phyloP scores from a whole-genome alignment of 352 stramenopile genomes.

The Phytophthora sp. region DNA sequence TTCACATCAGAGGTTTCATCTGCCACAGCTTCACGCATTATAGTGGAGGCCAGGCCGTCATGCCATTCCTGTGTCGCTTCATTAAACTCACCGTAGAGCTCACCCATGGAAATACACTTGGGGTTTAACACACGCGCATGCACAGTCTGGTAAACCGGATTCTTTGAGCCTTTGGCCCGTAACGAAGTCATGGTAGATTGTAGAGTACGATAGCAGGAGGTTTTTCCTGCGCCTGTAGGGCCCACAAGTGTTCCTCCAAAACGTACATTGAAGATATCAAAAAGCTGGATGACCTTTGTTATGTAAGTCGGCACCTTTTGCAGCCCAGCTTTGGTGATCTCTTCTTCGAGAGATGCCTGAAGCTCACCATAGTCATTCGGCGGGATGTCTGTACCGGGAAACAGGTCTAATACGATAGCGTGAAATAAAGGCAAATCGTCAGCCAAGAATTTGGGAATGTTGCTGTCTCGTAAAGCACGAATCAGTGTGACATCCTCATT shows the following conservation, averaged over 20 bases:
- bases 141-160: conserved; percentile 86
- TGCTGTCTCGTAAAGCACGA: conserved; percentile 90
- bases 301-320: conserved; percentile 85
- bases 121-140: conserved; percentile 78
- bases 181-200: conserved; percentile 89
- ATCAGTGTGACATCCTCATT: conserved; percentile 93
- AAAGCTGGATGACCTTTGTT: conserved; percentile 94
- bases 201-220: conserved; percentile 88
- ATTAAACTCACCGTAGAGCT: conserved; percentile 89
- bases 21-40: conserved; percentile 78
- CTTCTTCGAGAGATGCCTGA: conserved; percentile 59
- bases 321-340: conserved; percentile 66
- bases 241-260: conserved; percentile 92
- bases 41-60: conserved; percentile 80
- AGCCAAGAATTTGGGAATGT: conserved; percentile 94
- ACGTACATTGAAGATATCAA: conserved; percentile 94
- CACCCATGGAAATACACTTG: conserved; percentile 86
- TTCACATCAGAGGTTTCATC: conserved; percentile 71
- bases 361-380: conserved; percentile 89
- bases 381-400: conserved; percentile 85
- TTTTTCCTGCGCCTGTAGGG: conserved; percentile 85
- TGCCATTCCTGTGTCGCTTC: conserved; percentile 92
- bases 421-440: conserved; percentile 93
- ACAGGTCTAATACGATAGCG: conserved; percentile 92
- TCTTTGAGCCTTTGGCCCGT: conserved; percentile 57